Conservation (phyloP, 768 basidiomycete genomes). For the Lentinus brumalis region DNA sequence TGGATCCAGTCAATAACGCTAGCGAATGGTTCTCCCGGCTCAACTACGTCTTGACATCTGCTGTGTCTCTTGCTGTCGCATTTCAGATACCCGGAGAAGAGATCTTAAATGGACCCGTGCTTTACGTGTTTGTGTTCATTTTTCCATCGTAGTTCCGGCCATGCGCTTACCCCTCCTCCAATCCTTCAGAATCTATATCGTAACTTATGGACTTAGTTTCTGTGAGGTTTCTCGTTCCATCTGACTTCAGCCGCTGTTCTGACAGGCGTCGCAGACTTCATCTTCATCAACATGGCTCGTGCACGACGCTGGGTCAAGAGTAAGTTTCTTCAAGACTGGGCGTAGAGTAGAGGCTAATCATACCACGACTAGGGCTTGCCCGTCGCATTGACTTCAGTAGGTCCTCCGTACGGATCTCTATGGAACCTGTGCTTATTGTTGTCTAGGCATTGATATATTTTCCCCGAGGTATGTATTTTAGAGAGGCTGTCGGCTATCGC, state of each 20-base stretch:
- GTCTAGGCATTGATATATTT: slow-evolving; percentile 74
- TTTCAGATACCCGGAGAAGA: slow-evolving; percentile 55
- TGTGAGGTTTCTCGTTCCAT: slow-evolving; percentile 44
- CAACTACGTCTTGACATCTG: slow-evolving; percentile 68
- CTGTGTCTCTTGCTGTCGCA: slow-evolving; percentile 63
- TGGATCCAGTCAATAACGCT: slow-evolving; percentile 72
- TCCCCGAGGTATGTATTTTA: slow-evolving; percentile 58
- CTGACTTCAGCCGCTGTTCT: not conserved
- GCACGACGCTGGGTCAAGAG: slow-evolving; percentile 63
- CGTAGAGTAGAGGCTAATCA: not conserved
- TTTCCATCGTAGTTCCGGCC: not conserved
- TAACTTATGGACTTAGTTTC: slow-evolving; percentile 69
- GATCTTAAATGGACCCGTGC: slow-evolving; percentile 61
- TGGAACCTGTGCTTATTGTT: not conserved
- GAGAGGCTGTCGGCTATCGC: not conserved
- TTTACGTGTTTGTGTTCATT: slow-evolving; percentile 56
- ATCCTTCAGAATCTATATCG: slow-evolving; percentile 44
- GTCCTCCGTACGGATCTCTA: not conserved
- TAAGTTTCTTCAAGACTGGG: slow-evolving; percentile 32
- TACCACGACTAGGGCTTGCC: slow-evolving; percentile 45
- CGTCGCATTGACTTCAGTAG: slow-evolving; percentile 77
- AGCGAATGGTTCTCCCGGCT: slow-evolving; percentile 74
- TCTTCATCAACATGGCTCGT: slow-evolving; percentile 53
- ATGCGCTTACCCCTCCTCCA: slow-evolving; percentile 22
- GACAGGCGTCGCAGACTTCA: slow-evolving; percentile 56